phyloP scores from a whole-genome alignment of 108 stramenopile genomes.

The Stephanodiscus triporus region DNA sequence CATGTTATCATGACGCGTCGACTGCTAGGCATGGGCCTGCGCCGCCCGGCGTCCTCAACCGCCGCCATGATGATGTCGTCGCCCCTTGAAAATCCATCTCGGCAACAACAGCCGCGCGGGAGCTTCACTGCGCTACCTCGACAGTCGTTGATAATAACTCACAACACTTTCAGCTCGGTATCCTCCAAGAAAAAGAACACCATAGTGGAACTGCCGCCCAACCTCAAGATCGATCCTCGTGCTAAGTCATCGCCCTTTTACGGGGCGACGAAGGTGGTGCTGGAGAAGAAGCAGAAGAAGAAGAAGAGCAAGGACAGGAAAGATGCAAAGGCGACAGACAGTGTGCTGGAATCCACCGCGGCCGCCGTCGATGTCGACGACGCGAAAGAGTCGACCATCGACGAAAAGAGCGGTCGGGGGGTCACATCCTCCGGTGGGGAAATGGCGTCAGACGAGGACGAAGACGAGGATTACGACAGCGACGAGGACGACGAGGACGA shows the following conservation, averaged over 20 bases:
- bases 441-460: constrained; percentile 22
- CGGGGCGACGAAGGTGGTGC: constrained; percentile 18
- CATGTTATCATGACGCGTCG: constrained; percentile 10
- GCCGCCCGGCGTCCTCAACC: not conserved
- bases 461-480: constrained; percentile 37
- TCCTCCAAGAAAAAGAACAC: not conserved
- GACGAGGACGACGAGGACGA: constrained; percentile 50
- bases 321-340: constrained; percentile 6
- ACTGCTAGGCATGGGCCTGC: not conserved
- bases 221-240: constrained; percentile 61
- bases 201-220: constrained; percentile 41
- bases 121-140: not conserved
- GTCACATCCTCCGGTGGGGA: not conserved
- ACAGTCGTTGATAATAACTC: not conserved
- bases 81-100: not conserved
- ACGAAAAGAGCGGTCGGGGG: not conserved
- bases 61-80: not conserved
- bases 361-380: constrained; percentile 4
- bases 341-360: constrained; percentile 1
- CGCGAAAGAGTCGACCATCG: not conserved
- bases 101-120: not conserved
- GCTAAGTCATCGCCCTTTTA: constrained; percentile 58
- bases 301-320: constrained; percentile 34
- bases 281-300: constrained; percentile 27
- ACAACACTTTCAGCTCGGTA: not conserved